Percentiles rank a stretch among this genome's conserved stretches.
These are phyloP conservation scores for Monosporascus sp. DNA, from an alignment of 2,329 filamentous ascomycete species.

Conservation along the genomic window DNA sequence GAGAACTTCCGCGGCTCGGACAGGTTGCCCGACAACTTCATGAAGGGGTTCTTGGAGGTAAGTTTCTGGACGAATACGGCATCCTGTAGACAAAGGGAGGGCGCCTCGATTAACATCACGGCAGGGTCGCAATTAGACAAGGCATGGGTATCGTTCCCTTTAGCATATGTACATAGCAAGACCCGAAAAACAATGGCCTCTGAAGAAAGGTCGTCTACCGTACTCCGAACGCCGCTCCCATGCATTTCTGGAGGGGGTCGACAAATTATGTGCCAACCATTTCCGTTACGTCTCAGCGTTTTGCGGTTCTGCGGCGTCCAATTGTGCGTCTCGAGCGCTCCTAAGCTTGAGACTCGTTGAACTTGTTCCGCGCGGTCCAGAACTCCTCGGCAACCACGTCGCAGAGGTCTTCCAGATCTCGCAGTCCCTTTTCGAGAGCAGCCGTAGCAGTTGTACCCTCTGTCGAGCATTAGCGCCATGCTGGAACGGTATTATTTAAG, in stretches of 20 bases:
- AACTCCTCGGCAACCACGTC: slow-evolving; percentile 94
- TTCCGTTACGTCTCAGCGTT: slow-evolving; percentile 1
- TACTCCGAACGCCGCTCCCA: slow-evolving; percentile 25
- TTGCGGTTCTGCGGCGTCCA: background rate
- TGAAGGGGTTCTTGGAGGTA: slow-evolving; percentile 92
- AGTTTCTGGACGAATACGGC: slow-evolving; percentile 24
- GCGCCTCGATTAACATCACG: slow-evolving; percentile 13
- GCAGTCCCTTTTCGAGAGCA: slow-evolving; percentile 83
- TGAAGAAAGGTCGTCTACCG: slow-evolving; percentile 17
- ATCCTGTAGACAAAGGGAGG: background rate
- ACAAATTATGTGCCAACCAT: slow-evolving; percentile 1
- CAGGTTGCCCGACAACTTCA: slow-evolving; percentile 81
- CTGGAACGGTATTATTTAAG: background rate
- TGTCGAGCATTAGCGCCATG: slow-evolving; percentile 46
- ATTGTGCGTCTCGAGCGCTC: slow-evolving; percentile 2
- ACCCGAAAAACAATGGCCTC: slow-evolving; percentile 28
- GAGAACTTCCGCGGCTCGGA: slow-evolving; percentile 73
- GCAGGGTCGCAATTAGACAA: slow-evolving; percentile 51
- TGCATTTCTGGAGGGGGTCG: slow-evolving; percentile 1
- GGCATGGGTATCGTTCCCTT: slow-evolving; percentile 21
- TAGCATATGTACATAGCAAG: slow-evolving; percentile 31
- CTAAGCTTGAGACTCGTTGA: slow-evolving; percentile 31
- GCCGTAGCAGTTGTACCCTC: slow-evolving; percentile 66
- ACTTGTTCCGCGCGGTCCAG: slow-evolving; percentile 59
- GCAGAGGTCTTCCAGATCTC: slow-evolving; percentile 84